Base-by-base conservation (phyloP, 306 rosid genomes). In the Lathyrus tuberosus region DNA sequence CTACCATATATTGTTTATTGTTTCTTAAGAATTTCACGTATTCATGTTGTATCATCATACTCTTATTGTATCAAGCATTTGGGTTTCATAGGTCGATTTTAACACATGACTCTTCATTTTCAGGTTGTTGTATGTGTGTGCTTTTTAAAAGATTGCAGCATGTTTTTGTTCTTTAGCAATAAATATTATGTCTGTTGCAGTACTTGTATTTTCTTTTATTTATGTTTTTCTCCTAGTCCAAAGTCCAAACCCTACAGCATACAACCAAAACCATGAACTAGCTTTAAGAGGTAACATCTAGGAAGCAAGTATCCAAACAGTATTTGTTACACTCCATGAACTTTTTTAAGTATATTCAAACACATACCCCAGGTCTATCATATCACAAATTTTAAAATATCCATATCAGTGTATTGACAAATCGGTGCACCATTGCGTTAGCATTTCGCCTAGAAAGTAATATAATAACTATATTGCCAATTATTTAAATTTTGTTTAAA, bases 191-290 rank as follows among this genome's bases (percentile, higher is more conserved):
- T 35, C 10, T 11, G 31, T 17, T 17, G 48, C 67, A 17, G 10
- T 37, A 38, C 14, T 37, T 62, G 67, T 10, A 37, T 4, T 37
- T 62, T 37, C 30, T 35, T 37, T 33, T 35, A 15, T 7, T 35
- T 17, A 38, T 18, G 44, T 37, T 10, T 10, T 37, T 38, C 43
- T 10, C 43, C 47, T 1, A 7, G 31, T 33, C 38, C 40, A 35
- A 35, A 35, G 40, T 17, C 67, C 5, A 62, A 62, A 37, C 67
- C 66, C 67, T 38, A 62, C 10, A 5, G 31, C 31, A 38, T 17
- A 47, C 31, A 62, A 38, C 31, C 67, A 62, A 62, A 62, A 37
- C 49, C 33, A 61, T 15, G 44, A 15, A 31, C 43, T 30, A 60
- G 67, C 10, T 37, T 38, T 37, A 62, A 10, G 47, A 38, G 8